Evolutionary conservation across 2,329 filamentous ascomycete species (phyloP), one percentile per base, ranked within the genome.

Genomic region (Colletotrichum tropicale): DNA sequence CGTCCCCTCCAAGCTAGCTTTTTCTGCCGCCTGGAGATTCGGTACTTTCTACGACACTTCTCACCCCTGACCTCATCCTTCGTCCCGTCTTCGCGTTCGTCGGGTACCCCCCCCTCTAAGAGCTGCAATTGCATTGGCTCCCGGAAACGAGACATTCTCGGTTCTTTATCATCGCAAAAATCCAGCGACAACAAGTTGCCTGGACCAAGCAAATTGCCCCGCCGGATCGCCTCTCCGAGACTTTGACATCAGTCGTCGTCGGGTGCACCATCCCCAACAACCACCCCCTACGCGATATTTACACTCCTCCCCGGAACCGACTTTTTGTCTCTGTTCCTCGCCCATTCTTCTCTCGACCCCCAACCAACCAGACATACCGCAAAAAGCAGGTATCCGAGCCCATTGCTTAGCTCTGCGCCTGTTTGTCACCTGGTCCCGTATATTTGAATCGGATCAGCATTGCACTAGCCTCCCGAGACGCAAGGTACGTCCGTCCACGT

Each of bases 391-490:
- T 56, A 67, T 71, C 71, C 55, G 74, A 75, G 66, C 74, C 66
- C 15, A 58, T 71, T 76, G 71, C 60, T 43, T 76, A 76, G 74
- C 66, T 76, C 61, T 75, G 26, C 38, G 24, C 52, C 66, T 48
- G 55, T 38, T 73, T 75, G 38, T 55, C 66, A 66, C 66, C 69
- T 74, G 74, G 76, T 77, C 76, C 74, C 61, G 76, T 71, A 48
- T 76, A 76, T 69, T 58, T 73, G 68, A 73, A 52, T 68, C 74
- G 68, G 76, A 76, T 77, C 74, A 77, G 76, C 74, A 73, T 62
- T 56, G 60, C 71, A 70, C 74, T 75, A 75, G 66, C 24, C 66
- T 70, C 32, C 71, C 71, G 60, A 76, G 66, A 76, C 74, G 60
- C 72, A 76, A 73, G 76, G 76, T 77, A 77, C 76, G 76, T 69